Evolutionary conservation across 2,329 filamentous ascomycete species (phyloP).

Genomic region (Penicillium rolfsii): DNA sequence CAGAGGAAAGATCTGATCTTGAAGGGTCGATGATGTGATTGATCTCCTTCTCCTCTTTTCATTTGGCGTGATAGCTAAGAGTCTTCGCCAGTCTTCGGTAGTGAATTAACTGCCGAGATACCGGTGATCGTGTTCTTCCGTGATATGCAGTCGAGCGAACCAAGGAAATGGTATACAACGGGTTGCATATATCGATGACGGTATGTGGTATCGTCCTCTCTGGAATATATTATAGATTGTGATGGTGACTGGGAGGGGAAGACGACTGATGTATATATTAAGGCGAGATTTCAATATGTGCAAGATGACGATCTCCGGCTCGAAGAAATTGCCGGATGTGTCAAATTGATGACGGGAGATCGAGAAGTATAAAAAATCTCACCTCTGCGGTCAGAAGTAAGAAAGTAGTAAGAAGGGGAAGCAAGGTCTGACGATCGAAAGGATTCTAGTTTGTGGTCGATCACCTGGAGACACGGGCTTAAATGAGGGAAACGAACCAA

Average conservation of each 20-base stretch:
- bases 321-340: neutral
- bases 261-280: neutral
- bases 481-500: conserved; percentile 20
- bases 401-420: conserved; percentile 2
- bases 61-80: neutral
- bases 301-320: neutral
- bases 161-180: neutral
- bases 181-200: neutral
- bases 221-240: neutral
- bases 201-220: neutral
- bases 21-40: neutral
- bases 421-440: conserved; percentile 29
- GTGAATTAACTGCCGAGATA: neutral
- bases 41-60: neutral
- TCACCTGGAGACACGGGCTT: conserved; percentile 29
- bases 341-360: conserved; percentile 1
- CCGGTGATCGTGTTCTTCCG: neutral
- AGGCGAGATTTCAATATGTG: neutral
- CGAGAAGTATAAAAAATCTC: conserved; percentile 12
- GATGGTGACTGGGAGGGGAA: neutral
- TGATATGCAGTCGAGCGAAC: conserved; percentile 1
- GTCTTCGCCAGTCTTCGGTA: neutral
- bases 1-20: neutral
- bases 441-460: conserved; percentile 19
- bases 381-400: neutral